Percentiles rank a stretch among this genome's conserved stretches.
Conservation (phyloP, 257 asterid species). For the Apocynum venetum region DNA sequence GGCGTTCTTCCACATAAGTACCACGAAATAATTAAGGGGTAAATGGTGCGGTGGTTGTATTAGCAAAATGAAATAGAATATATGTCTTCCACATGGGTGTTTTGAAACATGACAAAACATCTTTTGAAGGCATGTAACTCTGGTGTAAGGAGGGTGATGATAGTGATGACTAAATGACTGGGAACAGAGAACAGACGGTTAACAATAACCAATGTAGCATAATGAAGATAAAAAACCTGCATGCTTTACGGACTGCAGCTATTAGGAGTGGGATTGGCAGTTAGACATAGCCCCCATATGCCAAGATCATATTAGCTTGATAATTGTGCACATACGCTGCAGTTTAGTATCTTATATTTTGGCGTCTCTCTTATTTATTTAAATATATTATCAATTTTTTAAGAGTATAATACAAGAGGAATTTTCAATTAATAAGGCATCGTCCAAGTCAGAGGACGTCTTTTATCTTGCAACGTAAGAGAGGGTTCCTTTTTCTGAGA, state of each 20-base stretch:
- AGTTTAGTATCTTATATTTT: neutral
- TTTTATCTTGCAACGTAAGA: neutral
- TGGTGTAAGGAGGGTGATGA: neutral
- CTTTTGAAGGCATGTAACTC: neutral
- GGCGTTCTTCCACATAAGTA: too few species aligned
- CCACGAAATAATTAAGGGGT: too few species aligned
- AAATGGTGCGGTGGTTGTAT: too few species aligned
- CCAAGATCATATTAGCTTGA: neutral
- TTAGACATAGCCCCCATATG: too few species aligned
- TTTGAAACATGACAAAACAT: neutral
- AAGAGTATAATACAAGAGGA: neutral
- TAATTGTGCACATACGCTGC: neutral
- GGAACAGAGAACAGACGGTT: neutral
- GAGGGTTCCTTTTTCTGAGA: neutral
- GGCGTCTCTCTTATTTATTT: neutral
- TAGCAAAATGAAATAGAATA: too few species aligned
- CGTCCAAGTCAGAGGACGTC: neutral
- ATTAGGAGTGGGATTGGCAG: neutral
- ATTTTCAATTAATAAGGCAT: neutral
- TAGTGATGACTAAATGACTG: neutral
- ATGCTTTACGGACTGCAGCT: neutral
- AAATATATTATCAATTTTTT: neutral
- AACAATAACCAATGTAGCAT: neutral
- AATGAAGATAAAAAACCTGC: neutral
- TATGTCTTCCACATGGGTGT: neutral